Base-by-base conservation (phyloP, 2,329 filamentous ascomycete genomes). In the Sporothrix phasma region DNA sequence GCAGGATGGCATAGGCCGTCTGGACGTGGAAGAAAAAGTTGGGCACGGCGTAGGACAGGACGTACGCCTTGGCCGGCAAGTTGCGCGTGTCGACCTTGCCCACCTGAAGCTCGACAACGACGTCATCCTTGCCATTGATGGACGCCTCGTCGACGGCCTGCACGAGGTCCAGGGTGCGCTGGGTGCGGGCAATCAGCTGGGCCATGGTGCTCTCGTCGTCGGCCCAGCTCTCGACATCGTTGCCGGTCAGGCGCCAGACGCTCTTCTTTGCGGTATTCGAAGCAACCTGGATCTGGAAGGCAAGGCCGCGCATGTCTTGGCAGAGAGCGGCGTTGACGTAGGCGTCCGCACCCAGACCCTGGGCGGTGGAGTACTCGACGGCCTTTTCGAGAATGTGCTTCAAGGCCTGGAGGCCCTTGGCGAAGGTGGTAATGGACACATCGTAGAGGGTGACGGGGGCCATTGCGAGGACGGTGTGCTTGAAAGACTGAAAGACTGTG, bases 11-110 rank as follows among this genome's bases (percentile, higher is more conserved):
- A 71, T 88, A 87, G 6, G 80, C 79, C 5, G 78, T 84, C 26
- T 74, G 77, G 4, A 81, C 66, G 69, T 88, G 85, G 71, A 88
- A 88, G 72, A 78, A 84, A 69, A 86, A 78, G 70, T 87, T 86
- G 13, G 84, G 83, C 45, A 85, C 65, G 3, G 73, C 76, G 70
- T 77, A 80, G 2, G 71, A 70, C 19, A 76, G 67, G 5, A 82
- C 68, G 65, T 82, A 85, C 0, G 73, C 71, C 56, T 69, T 66
- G 45, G 64, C 68, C 15, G 67, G 64, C 22, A 70, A 54, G 49
- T 67, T 68, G 37, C 66, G 17, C 11, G 65, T 54, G 5, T 60
- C 66, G 13, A 5, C 4, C 13, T 54, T 63, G 45, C 68, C 68
- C 59, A 70, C 59, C 61, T 67, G 63, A 70, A 72, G 45, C n/a